A percentile compares a stretch with the other conserved stretches of the same genome.
phyloP scores from a whole-genome alignment of 1,139 yeast genomes.

The Saccharomyces hybrid region DNA sequence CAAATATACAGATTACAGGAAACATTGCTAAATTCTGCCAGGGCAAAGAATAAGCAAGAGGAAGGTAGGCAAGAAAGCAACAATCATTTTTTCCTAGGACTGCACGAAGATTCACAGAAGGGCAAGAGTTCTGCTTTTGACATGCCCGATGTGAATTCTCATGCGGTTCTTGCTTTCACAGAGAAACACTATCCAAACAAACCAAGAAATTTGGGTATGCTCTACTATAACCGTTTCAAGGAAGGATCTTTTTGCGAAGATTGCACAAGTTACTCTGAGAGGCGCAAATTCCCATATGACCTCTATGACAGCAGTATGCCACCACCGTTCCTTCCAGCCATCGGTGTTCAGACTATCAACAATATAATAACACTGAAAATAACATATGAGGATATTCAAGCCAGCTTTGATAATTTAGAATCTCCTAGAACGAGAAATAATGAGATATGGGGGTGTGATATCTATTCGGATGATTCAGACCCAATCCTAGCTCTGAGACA shows the following conservation, averaged over 20 bases:
- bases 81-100: background rate
- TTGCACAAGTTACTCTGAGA: background rate
- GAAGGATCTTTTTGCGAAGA: slow-evolving; percentile 12
- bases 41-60: slow-evolving; percentile 4
- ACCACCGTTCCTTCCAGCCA: slow-evolving; percentile 25
- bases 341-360: slow-evolving; percentile 17
- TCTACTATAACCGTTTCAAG: slow-evolving; percentile 21
- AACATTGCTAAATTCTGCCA: slow-evolving; percentile 27
- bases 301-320: slow-evolving; percentile 12
- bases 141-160: slow-evolving; percentile 11
- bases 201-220: slow-evolving; percentile 14
- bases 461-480: slow-evolving; percentile 92
- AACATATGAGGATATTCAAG: slow-evolving; percentile 18
- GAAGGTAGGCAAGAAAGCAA: background rate
- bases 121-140: background rate
- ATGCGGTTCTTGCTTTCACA: slow-evolving; percentile 11
- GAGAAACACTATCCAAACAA: slow-evolving; percentile 10
- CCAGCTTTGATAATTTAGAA: slow-evolving; percentile 26
- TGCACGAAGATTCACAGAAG: background rate
- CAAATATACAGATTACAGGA: slow-evolving; percentile 30
- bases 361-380: slow-evolving; percentile 18
- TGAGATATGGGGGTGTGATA: slow-evolving; percentile 83
- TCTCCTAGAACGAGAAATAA: slow-evolving; percentile 36
- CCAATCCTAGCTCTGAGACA: slow-evolving; percentile 68
- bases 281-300: slow-evolving; percentile 15